A percentile compares a stretch with the other conserved stretches of the same genome.
These are phyloP conservation scores for Combretum micranthum DNA, from an alignment of 345 rosid genomes.

Conservation along the genomic window DNA sequence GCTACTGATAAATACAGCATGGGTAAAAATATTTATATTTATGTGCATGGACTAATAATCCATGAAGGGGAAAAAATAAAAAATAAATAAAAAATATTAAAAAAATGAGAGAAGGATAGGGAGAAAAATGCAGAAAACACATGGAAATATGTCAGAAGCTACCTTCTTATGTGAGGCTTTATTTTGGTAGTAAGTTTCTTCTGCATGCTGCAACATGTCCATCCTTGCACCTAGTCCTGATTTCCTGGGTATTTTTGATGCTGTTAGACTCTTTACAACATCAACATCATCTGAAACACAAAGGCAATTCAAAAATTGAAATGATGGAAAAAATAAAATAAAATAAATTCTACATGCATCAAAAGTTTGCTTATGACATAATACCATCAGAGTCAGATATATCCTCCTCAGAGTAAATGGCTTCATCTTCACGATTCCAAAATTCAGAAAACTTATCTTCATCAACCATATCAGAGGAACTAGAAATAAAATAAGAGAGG, in stretches of 20 bases:
- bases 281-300: conserved; percentile 39
- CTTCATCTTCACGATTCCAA: conserved; percentile 87
- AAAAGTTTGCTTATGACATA: no score
- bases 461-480: conserved; percentile 36
- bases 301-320: no score
- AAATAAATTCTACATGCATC: background rate
- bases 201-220: conserved; percentile 61
- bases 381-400: conserved; percentile 83
- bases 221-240: conserved; percentile 53
- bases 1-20: no score
- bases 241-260: conserved; percentile 40
- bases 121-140: background rate
- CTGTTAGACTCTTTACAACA: conserved; percentile 30
- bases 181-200: conserved; percentile 52
- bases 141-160: background rate
- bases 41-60: no score
- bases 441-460: conserved; percentile 65
- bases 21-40: no score
- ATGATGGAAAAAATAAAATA: background rate
- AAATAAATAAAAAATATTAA: background rate
- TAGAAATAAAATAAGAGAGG: conserved; percentile 19
- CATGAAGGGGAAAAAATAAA: no score
- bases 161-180: conserved; percentile 52
- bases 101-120: background rate
- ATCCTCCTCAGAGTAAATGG: conserved; percentile 73